Percentiles rank a stretch among this genome's conserved stretches.
Evolutionary conservation across 2,329 filamentous ascomycete species (phyloP).

Genomic region (Lecanicillium sp.): DNA sequence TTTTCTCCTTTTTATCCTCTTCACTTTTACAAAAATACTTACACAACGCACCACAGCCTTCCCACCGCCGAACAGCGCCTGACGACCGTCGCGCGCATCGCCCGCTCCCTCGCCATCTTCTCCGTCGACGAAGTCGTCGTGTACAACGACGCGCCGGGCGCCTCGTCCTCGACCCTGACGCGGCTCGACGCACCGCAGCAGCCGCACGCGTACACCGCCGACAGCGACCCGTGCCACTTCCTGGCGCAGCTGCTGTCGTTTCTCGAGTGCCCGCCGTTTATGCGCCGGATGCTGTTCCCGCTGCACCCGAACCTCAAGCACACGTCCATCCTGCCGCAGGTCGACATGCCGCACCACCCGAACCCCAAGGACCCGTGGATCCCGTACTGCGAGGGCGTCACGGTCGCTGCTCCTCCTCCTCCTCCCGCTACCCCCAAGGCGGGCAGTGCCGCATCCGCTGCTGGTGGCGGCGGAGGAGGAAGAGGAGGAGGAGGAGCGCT

Average conservation of each 20-base stretch:
- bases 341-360: conserved; percentile 82
- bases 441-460: too few relatives aligned
- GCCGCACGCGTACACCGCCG: conserved; percentile 48
- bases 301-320: conserved; percentile 70
- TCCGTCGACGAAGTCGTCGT: conserved; percentile 77
- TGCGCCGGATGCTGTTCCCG: conserved; percentile 68
- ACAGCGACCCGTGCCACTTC: conserved; percentile 71
- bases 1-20: conserved; percentile 3
- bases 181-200: conserved; percentile 11
- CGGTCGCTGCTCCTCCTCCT: too few relatives aligned
- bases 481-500: too few relatives aligned
- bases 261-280: conserved; percentile 76
- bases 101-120: conserved; percentile 75
- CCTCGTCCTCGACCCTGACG: conserved; percentile 37
- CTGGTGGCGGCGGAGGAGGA: too few relatives aligned
- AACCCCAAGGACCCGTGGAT: conserved; percentile 65
- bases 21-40: background rate
- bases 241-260: conserved; percentile 72
- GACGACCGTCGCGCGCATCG: conserved; percentile 64
- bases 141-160: conserved; percentile 60
- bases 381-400: conserved; percentile 71
- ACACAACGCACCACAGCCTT: conserved; percentile 38
- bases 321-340: conserved; percentile 64
- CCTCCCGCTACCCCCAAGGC: too few relatives aligned
- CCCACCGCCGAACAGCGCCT: conserved; percentile 70